Evolutionary conservation across 2,329 filamentous ascomycete species (phyloP).

Genomic region (Hymenoscyphus scutula): DNA sequence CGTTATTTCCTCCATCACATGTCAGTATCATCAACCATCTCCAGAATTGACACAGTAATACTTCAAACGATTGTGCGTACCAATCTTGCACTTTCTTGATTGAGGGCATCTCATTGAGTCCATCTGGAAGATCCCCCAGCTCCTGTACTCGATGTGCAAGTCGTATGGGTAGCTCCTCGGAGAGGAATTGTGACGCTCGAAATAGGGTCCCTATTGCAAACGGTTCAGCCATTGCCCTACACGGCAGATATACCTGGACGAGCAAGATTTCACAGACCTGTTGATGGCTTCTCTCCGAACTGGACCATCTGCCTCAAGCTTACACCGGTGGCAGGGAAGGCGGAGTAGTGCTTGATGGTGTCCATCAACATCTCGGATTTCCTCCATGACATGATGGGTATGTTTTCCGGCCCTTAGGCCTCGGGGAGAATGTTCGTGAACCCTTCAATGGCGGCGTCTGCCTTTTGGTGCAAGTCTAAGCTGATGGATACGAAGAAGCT

Average conservation of each 20-base stretch:
- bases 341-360: constrained; percentile 95
- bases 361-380: constrained; percentile 88
- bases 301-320: constrained; percentile 99
- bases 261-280: constrained; percentile 54
- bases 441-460: constrained; percentile 21
- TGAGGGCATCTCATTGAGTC: constrained; percentile 95
- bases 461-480: constrained; percentile 20
- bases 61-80: constrained; percentile 99
- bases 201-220: constrained; percentile 76
- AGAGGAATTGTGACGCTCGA: constrained; percentile 95
- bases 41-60: constrained; percentile 41
- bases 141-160: constrained; percentile 96
- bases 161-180: constrained; percentile 95
- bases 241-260: neutral
- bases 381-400: constrained; percentile 82
- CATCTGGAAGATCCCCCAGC: constrained; percentile 87
- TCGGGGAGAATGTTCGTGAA: constrained; percentile 22
- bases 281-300: constrained; percentile 91
- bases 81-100: constrained; percentile 94
- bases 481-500: constrained; percentile 19
- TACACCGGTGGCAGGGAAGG: constrained; percentile 93
- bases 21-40: constrained; percentile 24
- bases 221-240: neutral
- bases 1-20: constrained; percentile 76
- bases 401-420: constrained; percentile 32